Conservation (phyloP, 768 basidiomycete species). For the Russula emetica region DNA sequence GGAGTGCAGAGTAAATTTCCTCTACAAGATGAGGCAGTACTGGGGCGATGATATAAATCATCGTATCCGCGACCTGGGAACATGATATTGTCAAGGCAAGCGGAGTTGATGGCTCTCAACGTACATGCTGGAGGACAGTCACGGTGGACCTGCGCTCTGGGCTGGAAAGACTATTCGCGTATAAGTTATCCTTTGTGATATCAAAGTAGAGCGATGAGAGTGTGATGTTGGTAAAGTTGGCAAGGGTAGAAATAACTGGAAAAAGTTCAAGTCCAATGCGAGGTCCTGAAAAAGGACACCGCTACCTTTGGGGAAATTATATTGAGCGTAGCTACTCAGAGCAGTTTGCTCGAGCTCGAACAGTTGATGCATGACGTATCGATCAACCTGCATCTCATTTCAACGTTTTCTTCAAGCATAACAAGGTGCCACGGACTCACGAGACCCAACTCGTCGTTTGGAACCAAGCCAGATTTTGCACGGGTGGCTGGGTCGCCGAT, state of each 20-base stretch:
- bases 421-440: conserved; percentile 40
- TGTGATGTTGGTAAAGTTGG: conserved; percentile 75
- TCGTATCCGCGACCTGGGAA: conserved; percentile 56
- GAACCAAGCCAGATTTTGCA: conserved; percentile 36
- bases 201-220: conserved; percentile 92
- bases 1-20: conserved; percentile 58
- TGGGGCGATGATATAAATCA: conserved; percentile 73
- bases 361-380: conserved; percentile 83
- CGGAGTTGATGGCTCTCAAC: conserved; percentile 34
- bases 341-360: conserved; percentile 65
- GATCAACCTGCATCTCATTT: conserved; percentile 55
- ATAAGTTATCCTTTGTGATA: conserved; percentile 84
- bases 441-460: conserved; percentile 52
- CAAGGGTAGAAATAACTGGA: conserved; percentile 66
- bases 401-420: conserved; percentile 13
- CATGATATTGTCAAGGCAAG: background rate
- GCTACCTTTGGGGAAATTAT: conserved; percentile 80
- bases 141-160: conserved; percentile 59
- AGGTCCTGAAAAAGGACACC: background rate
- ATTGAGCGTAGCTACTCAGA: conserved; percentile 61
- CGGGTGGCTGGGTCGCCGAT: conserved; percentile 42
- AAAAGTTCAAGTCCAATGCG: conserved; percentile 7
- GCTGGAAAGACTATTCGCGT: conserved; percentile 56
- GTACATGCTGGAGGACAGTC: conserved; percentile 67
- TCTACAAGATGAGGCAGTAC: conserved; percentile 89